Conservation (phyloP, 805 yeast genomes). For the Metschnikowia amazonensis region DNA sequence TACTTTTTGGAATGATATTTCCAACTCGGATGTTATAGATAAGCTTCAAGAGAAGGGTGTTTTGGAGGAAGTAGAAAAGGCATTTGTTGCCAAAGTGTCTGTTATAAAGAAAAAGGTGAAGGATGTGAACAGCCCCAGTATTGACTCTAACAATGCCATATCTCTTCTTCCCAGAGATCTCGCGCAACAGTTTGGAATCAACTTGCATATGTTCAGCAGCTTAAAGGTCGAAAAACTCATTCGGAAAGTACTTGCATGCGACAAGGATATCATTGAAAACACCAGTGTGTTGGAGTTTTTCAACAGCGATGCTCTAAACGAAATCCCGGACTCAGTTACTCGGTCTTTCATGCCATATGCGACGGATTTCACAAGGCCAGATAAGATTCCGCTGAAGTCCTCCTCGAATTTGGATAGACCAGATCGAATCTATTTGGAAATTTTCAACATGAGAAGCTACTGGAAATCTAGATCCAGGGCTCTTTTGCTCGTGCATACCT, state of each 20-base stretch:
- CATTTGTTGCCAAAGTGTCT: constrained; percentile 78
- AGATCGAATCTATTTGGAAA: constrained; percentile 66
- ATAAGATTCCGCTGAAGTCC: constrained; percentile 8
- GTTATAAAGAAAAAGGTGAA: constrained; percentile 36
- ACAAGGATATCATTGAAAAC: constrained; percentile 48
- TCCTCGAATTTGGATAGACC: constrained; percentile 54
- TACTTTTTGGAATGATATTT: constrained; percentile 79
- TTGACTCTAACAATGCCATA: not conserved
- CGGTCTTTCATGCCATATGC: constrained; percentile 63
- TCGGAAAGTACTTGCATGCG: constrained; percentile 56
- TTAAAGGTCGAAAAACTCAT: constrained; percentile 54
- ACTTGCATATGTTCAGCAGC: constrained; percentile 59
- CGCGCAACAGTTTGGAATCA: constrained; percentile 78
- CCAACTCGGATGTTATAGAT: constrained; percentile 56
- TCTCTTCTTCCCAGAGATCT: constrained; percentile 74
- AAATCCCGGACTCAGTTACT: constrained; percentile 52
- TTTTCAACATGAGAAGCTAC: constrained; percentile 63
- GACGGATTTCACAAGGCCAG: constrained; percentile 36
- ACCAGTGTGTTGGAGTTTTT: constrained; percentile 65
- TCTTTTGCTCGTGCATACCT: constrained; percentile 49
- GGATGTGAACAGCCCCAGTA: constrained; percentile 40
- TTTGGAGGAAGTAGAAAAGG: constrained; percentile 75
- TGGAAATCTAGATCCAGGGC: constrained; percentile 74
- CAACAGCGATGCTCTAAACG: constrained; percentile 59
- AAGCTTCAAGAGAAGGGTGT: constrained; percentile 73